Base-by-base conservation (phyloP, 345 rosid genomes). In the Ceriops zippeliana region DNA sequence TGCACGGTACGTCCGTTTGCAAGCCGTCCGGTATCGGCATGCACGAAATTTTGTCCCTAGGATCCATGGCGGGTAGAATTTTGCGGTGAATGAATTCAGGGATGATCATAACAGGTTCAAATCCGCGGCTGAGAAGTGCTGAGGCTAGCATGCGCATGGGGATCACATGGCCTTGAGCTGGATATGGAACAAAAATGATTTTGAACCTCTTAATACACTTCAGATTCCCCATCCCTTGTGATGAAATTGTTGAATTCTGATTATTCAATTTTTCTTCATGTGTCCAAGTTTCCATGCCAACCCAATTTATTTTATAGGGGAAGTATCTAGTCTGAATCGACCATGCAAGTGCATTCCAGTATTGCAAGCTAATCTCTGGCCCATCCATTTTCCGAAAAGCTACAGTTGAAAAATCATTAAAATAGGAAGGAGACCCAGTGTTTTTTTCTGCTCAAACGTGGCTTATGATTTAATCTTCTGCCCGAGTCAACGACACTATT, bases 131-230 rank as follows among this genome's bases (percentile, higher is more conserved):
- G 19, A 72, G 59, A n/a, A 86, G 70, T 42, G 78, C 81, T 0
- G 81, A 82, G 20, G 87, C 96, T 1, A 91, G 82, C 53, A 83
- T 83, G 19, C 84, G 73, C 89, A 91, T 87, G 63, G 97, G 96
- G 31, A 87, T 85, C 17, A 89, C 89, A 37, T 91, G 96, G 26
- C 96, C 93, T 26, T 86, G 97, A 7, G 96, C 91, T 54, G 97
- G 96, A 72, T 85, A 91, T 61, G 97, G 97, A 68, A 91, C 83
- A 73, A 86, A 52, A 51, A 91, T 46, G 46, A 87, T 78, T 71
- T 80, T 86, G 8, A 79, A 75, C 71, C 59, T 70, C 56, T 57
- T 78, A 24, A 13, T 67, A 2, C 0, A 5, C 75, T 62, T 75
- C 76, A 68, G 63, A 17, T 66, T 56, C 47, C 57, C 66, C 68